Evolutionary conservation across 2,329 filamentous ascomycete genomes (phyloP).

Genomic region (Zalaria sp.): DNA sequence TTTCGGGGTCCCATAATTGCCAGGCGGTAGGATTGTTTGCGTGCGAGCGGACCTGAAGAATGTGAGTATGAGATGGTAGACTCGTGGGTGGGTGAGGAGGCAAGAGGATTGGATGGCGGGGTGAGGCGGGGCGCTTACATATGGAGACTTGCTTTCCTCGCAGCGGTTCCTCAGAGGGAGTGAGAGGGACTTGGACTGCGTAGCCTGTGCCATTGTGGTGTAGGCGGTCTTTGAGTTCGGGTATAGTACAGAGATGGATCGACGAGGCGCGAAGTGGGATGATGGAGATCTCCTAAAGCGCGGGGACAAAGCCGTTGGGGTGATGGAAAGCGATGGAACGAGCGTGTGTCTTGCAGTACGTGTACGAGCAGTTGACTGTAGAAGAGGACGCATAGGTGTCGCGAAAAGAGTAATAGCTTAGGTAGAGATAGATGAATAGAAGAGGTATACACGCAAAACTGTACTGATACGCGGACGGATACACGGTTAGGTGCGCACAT

Average conservation of each 20-base stretch:
- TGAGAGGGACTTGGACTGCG: slow-evolving; percentile 1
- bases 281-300: background rate
- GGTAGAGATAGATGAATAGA: no score
- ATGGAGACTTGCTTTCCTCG: slow-evolving; percentile 49
- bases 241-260: no score
- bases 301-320: background rate
- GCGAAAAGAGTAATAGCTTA: no score
- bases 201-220: background rate
- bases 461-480: no score
- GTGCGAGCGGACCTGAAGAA: slow-evolving; percentile 50
- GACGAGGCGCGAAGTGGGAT: background rate
- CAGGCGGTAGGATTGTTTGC: slow-evolving; percentile 74
- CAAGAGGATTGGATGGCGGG: background rate
- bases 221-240: background rate
- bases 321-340: background rate
- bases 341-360: background rate
- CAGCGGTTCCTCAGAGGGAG: slow-evolving; percentile 34
- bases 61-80: background rate
- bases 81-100: no score
- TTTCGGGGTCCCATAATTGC: slow-evolving; percentile 74
- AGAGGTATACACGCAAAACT: no score
- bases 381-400: no score
- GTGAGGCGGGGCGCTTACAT: slow-evolving; percentile 33
- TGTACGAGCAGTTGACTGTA: no score
- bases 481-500: no score